Conservation (phyloP, 176 grass and related monocot genomes). For the Paspalum notatum region DNA sequence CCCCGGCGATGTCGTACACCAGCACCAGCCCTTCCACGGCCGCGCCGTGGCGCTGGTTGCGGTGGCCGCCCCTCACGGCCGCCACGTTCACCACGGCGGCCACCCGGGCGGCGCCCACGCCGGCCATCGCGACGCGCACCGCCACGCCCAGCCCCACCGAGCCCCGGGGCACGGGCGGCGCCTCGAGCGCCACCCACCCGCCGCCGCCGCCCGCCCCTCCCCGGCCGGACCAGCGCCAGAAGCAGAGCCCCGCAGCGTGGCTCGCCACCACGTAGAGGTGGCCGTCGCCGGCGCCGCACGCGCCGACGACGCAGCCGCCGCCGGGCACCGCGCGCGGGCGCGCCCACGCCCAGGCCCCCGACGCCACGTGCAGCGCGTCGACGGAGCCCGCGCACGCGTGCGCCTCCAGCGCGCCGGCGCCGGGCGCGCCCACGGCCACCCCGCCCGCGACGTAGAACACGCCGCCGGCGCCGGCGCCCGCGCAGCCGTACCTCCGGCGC, state of each 20-base stretch:
- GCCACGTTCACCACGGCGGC: constrained; percentile 65
- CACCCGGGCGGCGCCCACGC: constrained; percentile 55
- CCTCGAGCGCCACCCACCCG: constrained; percentile 66
- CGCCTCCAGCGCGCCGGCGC: constrained; percentile 45
- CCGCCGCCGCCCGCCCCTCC: constrained; percentile 7
- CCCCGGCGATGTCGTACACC: constrained; percentile 71
- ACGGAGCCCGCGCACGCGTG: constrained; percentile 76
- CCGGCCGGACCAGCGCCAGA: constrained; percentile 68
- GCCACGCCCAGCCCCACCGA: constrained; percentile 55
- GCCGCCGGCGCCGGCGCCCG: constrained; percentile 56
- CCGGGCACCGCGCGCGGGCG: constrained; percentile 57
- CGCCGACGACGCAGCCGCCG: constrained; percentile 80
- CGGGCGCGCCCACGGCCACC: constrained; percentile 43
- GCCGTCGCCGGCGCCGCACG: constrained; percentile 60
- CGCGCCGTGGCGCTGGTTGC: neutral
- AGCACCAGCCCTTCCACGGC: constrained; percentile 61
- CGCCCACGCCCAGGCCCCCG: constrained; percentile 60
- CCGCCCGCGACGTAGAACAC: constrained; percentile 87
- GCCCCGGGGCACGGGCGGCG: constrained; percentile 60
- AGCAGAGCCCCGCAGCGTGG: constrained; percentile 81
- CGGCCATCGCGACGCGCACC: constrained; percentile 68
- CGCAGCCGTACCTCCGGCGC: constrained; percentile 73
- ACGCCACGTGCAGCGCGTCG: constrained; percentile 71
- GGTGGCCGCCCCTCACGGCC: constrained; percentile 41
- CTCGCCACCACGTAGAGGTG: constrained; percentile 80